These are phyloP conservation scores for Pseudonectria buxi DNA, from an alignment of 2,329 filamentous ascomycete species.

Conservation along the genomic window DNA sequence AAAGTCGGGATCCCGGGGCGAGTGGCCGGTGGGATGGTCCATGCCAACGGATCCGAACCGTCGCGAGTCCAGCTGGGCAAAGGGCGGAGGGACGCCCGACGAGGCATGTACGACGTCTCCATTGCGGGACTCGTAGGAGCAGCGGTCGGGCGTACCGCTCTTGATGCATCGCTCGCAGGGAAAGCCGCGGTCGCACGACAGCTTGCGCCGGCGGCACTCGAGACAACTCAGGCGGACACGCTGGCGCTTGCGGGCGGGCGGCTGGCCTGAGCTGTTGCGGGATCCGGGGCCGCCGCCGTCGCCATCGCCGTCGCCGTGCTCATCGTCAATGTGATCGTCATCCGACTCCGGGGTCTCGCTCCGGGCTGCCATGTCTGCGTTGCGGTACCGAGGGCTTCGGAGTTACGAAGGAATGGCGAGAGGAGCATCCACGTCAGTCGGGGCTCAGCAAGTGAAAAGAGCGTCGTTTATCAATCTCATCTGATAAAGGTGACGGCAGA, in stretches of 20 bases:
- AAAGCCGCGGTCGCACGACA: slow-evolving; percentile 55
- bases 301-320: no score
- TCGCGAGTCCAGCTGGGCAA: slow-evolving; percentile 35
- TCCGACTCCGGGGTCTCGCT: slow-evolving; percentile 35
- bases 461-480: slow-evolving; percentile 35
- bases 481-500: slow-evolving; percentile 28
- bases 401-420: slow-evolving; percentile 27
- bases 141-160: slow-evolving; percentile 53
- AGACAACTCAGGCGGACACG: slow-evolving; percentile 53
- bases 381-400: slow-evolving; percentile 20
- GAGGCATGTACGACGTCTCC: slow-evolving; percentile 43
- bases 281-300: slow-evolving; percentile 10
- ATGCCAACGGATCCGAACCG: slow-evolving; percentile 29
- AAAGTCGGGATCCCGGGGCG: slow-evolving; percentile 30
- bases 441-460: slow-evolving; percentile 22
- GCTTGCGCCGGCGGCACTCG: slow-evolving; percentile 53
- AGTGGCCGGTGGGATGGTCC: slow-evolving; percentile 22
- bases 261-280: slow-evolving; percentile 26
- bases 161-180: slow-evolving; percentile 57
- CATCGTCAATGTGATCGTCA: slow-evolving; percentile 15
- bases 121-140: slow-evolving; percentile 52
- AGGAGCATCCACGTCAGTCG: slow-evolving; percentile 14
- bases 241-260: slow-evolving; percentile 48
- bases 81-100: slow-evolving; percentile 37
- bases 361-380: slow-evolving; percentile 26